Conservation (phyloP, 2,329 filamentous ascomycete species). For the Diatrype stigma region DNA sequence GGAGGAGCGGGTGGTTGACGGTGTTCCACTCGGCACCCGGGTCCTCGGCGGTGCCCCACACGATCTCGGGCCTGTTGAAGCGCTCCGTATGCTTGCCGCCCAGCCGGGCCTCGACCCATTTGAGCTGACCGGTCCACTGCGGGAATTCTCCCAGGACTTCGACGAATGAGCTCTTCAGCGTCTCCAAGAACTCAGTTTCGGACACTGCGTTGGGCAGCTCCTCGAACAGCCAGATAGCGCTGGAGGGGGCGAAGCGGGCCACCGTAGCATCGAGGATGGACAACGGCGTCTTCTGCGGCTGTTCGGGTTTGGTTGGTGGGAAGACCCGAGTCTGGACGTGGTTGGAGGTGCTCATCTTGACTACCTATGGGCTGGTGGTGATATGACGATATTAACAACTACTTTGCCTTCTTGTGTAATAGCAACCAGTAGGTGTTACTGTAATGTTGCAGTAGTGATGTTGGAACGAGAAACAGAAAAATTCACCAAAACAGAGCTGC, state of each 20-base stretch:
- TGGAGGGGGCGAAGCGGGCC: conserved; percentile 34
- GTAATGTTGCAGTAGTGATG: too few species aligned
- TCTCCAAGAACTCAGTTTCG: conserved; percentile 12
- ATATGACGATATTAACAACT: too few species aligned
- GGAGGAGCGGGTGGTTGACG: conserved; percentile 21
- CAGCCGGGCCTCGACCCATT: conserved; percentile 26
- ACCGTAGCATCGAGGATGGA: conserved; percentile 41
- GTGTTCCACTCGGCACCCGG: conserved; percentile 37
- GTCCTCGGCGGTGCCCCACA: conserved; percentile 32
- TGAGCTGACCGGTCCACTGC: conserved; percentile 38
- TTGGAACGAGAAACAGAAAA: too few species aligned
- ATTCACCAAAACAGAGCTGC: too few species aligned
- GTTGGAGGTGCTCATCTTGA: too few species aligned
- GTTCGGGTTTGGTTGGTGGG: conserved; percentile 3
- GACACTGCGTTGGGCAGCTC: conserved; percentile 14
- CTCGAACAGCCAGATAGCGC: conserved; percentile 41
- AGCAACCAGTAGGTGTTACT: too few species aligned
- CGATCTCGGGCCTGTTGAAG: conserved; percentile 26
- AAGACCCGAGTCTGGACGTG: conserved; percentile 10
- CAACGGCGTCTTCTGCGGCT: conserved; percentile 19
- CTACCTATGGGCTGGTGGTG: too few species aligned
- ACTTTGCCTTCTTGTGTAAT: too few species aligned
- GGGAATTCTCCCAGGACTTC: conserved; percentile 34
- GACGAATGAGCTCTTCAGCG: conserved; percentile 22
- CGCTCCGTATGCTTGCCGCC: conserved; percentile 14